Evolutionary conservation across 352 stramenopile species (phyloP), one percentile per base, ranked within the genome.

Genomic region (Globisporangium lucens): DNA sequence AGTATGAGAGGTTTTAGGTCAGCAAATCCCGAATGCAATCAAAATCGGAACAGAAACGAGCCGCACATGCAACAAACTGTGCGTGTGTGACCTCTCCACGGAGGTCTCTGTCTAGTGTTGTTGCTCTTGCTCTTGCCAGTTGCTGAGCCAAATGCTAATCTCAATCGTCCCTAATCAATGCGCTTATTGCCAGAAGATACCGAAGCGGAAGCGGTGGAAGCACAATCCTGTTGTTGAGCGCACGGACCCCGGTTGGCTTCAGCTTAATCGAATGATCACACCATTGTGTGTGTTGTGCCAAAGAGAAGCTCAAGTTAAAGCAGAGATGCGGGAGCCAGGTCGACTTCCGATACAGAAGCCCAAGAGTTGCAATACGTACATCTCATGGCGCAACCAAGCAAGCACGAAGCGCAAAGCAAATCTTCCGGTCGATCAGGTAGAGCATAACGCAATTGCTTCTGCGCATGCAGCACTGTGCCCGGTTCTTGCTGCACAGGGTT

Each of bases 21-120:
- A 59, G 53, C 53, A 59, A 59, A 59, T 59, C 53, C 6, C 2
- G 6, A n/a, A 41, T 13, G 29, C 53, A 59, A 43, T 27, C 53
- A 43, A 33, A 27, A 27, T 10, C 17, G 5, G 43, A 7, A 22
- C 27, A 59, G 53, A 59, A 59, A 59, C 53, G 53, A 43, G 53
- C 13, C 52, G 15, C 27, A 58, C 24, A 58, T 38, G 43, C 43
- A 51, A 51, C 43, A 51, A 51, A 51, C 43, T 51, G 43, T 24
- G 43, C 15, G 17, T 51, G 43, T 12, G 43, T 51, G 17, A 51
- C 17, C 43, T 22, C 27, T 56, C 24, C 4, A 2, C 24, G 9
- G 49, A 56, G n/a, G 12, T 22, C 22, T 24, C 49, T 56, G 49
- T 24, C 30, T 33, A 5, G 1, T 27, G n/a, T 30, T 55, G 24